Evolutionary conservation across 2,329 filamentous ascomycete species (phyloP), one percentile per base, ranked within the genome.

Genomic region (Aureobasidium namibiae): DNA sequence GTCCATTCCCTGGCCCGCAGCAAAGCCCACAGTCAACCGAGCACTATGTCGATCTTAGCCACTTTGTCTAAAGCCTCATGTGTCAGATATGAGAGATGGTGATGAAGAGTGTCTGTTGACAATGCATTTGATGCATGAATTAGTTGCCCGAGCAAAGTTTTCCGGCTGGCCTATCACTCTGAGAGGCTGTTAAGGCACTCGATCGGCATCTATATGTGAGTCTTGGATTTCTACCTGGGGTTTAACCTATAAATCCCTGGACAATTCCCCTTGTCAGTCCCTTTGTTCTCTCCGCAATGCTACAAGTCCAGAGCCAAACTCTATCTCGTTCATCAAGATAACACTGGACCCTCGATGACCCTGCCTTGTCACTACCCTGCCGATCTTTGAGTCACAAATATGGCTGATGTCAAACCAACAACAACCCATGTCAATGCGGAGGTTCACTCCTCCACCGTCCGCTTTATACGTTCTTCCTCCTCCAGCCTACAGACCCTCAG

Each of bases 391-490:
- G 2, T 29, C 10, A 10, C 52, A 33, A 29, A n/a, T 5, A 56
- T 56, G 52, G 13, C 52, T 39, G 52, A 56, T 13, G 36, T 29
- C 11, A 56, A 56, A 45, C 13, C 52, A 56, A 36, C 18, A 7
- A 1, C 31, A 14, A 29, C 36, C 5, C 33, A 16, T 23, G 31
- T 38, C 4, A 42, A 16, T 39, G n/a, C 16, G 6, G 42, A 57
- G 16, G 44, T 48, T 16, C 33, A 57, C 16, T 29, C 54, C 7
- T 48, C 54, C 26, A 44, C 6, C 23, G 57, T 52, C 11, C 59
- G 59, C 44, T 57, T 61, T 16, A 26, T 61, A 3, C 52, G 36
- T 9, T 57, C 52, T 18, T 48, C 33, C 7, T 49, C 50, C 2
- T 42, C 41, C 23, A 61, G 52, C 23, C 23, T 61, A 7, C 10